Evolutionary conservation across 2,329 filamentous ascomycete genomes (phyloP), one percentile per base, ranked within the genome.

Genomic region (Leptodontidium sp.): DNA sequence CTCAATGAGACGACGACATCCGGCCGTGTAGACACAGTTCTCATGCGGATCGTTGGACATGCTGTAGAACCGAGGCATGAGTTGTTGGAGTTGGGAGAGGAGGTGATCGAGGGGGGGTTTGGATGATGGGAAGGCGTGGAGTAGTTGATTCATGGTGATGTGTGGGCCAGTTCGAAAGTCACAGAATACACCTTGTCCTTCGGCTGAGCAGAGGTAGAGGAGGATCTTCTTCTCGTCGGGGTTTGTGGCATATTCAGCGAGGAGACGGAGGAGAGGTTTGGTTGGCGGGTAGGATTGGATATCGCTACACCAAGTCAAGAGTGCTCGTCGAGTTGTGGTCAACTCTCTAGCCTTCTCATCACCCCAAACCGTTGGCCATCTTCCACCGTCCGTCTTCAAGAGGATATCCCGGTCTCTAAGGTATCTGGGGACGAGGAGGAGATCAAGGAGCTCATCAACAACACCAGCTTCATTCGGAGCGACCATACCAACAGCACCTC

Each of bases 51-150:
- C 96, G 79, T 97, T 98, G 65, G 94, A 98, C 15, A 99, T 89
- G 4, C 95, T 98, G 83, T 99, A 99, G 84, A 99, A 99, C 69
- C 96, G 92, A 2, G 96, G 96, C 95, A 98, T 98, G 63, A 98
- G 86, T 61, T 93, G 92, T 75, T 92, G 92, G 64, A 98, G 87
- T 53, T 91, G 87, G 2, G 92, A 92, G 45, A 98, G 86, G 12
- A 99, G 85, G 69, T 90, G 85, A 65, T 96, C 92, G 75, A 99
- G 85, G 4, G 95, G 94, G 64, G 96, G 96, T 78, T 93, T 93
- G 7, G 93, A 89, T 50, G 93, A 97, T 2, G 96, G 94, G 84
- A 99, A 99, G 1, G 96, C 96, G 77, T 91, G 86, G 38, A 99
- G 87, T 7, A 99, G 86, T 82, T 98, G 96, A 17, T 90, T 86